Base-by-base conservation (phyloP, 305 asterid species). In the Fraxinus dipetala region DNA sequence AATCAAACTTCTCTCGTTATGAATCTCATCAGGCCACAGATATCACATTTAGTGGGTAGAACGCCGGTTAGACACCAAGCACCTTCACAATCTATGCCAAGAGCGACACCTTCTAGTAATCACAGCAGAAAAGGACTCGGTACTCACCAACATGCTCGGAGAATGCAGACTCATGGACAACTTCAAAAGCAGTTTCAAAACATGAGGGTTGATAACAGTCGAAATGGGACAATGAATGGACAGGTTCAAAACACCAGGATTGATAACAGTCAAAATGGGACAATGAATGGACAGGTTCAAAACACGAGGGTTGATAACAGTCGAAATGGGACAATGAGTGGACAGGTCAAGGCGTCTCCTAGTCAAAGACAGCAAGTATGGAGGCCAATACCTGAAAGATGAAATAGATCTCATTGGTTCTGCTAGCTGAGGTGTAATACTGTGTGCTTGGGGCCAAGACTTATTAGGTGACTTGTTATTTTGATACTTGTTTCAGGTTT, bases 11-110 rank as follows among this genome's bases (percentile, higher is more conserved):
- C 83, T 78, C 77, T 91, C 11, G 30, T 89, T 70, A 69, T 88
- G 20, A 85, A 85, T 85, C 87, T 95, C 84, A 91, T 82, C 30
- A 91, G 93, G 79, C 92, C 91, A 69, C 92, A 86, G 26, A 73
- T 87, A 48, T 83, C 88, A 11, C 86, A 76, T 56, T 75, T 84
- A 20, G 34, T 89, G 81, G 61, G 77, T 30, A 87, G 86, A 84
- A 20, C 82, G 28, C 83, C 89, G 16, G 77, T 51, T 28, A 40
- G 88, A 78, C 48, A 81, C 75, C 87, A 88, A 73, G 31, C 18
- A 56, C 54, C 16, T 78, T 2, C 76, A 76, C 85, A 78, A 31
- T 30, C 72, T 13, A 32, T 65, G n/a, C 36, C 84, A 73, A 35
- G 84, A 69, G 16, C 63, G 4, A 78, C 63, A 11, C 79, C 83